Conservation (phyloP, 345 rosid species). For the Balakata baccata region DNA sequence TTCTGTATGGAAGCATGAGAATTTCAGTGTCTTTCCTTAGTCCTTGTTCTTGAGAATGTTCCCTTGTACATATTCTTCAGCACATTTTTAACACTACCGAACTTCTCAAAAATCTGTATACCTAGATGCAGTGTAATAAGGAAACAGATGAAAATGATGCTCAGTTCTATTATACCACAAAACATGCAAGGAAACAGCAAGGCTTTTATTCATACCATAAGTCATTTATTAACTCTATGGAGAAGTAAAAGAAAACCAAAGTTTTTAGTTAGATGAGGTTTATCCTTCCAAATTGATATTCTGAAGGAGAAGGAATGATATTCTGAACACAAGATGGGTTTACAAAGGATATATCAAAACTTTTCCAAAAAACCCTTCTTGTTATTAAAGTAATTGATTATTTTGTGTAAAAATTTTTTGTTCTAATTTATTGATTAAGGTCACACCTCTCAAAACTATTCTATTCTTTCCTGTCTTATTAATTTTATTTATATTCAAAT, state of each 20-base stretch:
- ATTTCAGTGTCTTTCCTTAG: too few species aligned
- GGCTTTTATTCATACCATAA: background rate
- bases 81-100: background rate
- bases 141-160: background rate
- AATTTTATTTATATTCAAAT: background rate
- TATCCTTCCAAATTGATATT: too few species aligned
- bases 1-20: background rate
- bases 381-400: background rate
- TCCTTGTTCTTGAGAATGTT: too few species aligned
- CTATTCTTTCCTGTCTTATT: background rate
- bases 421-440: too few species aligned
- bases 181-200: background rate
- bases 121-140: background rate
- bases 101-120: background rate
- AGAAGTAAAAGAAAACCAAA: background rate
- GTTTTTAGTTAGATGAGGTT: too few species aligned
- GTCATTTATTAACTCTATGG: background rate
- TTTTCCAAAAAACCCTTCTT: too few species aligned
- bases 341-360: background rate
- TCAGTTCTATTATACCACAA: background rate
- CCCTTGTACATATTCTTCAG: too few species aligned
- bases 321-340: background rate
- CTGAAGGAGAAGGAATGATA: background rate
- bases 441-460: too few species aligned
- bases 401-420: too few species aligned